These are phyloP conservation scores for Eimeria falciformis DNA, from an alignment of 169 alveolate species.

Conservation along the genomic window DNA sequence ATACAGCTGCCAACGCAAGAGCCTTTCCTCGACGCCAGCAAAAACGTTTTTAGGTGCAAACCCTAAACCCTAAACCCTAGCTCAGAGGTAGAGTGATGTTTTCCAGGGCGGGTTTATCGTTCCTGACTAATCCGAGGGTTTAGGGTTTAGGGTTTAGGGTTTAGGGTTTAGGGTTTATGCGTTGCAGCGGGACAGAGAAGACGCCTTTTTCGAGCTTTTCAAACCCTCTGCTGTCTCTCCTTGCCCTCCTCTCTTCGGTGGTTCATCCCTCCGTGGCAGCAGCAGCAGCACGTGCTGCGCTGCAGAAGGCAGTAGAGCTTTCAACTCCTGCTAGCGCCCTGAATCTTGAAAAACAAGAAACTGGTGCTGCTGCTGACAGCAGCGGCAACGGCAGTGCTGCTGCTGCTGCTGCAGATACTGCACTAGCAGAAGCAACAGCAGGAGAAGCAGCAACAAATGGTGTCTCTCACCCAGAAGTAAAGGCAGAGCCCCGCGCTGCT, in stretches of 20 bases:
- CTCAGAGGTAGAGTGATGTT: too few relatives aligned
- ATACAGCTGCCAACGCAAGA: slow-evolving; percentile 82
- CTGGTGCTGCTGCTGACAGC: background rate
- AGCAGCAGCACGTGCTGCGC: slow-evolving; percentile 82
- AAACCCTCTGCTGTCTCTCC: slow-evolving; percentile 81
- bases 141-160: background rate
- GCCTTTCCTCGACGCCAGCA: slow-evolving; percentile 77
- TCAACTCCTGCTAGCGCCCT: too few relatives aligned
- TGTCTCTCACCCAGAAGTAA: background rate
- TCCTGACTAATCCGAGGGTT: background rate
- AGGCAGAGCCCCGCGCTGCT: background rate
- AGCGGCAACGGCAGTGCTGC: background rate
- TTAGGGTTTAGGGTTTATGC: slow-evolving; percentile 3
- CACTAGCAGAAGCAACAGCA: background rate
- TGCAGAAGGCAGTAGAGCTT: slow-evolving; percentile 31
- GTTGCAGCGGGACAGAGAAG: slow-evolving; percentile 72
- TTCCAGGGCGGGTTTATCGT: background rate
- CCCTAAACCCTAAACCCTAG: background rate
- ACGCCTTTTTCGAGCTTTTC: slow-evolving; percentile 80
- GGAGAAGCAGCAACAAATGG: background rate
- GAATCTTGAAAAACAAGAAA: background rate
- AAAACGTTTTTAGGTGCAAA: background rate
- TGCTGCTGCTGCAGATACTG: background rate
- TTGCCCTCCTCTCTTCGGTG: slow-evolving; percentile 81
- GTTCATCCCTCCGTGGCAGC: slow-evolving; percentile 83